phyloP scores from a whole-genome alignment of 2,329 filamentous ascomycete species.

The Colletotrichum sp. region DNA sequence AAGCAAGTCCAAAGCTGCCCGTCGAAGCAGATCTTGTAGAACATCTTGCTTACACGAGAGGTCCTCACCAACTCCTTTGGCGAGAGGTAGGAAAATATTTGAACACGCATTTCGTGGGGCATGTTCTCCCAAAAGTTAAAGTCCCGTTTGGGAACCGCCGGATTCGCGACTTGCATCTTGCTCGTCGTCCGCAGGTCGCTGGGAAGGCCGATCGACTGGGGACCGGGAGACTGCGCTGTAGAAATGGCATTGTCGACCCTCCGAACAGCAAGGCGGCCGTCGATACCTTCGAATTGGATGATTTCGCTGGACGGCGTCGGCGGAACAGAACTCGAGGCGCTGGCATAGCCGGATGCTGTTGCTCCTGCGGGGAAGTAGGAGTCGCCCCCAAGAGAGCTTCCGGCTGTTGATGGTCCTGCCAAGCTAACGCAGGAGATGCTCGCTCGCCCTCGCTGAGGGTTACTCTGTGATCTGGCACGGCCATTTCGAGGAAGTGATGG shows the following conservation, averaged over 20 bases:
- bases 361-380: constrained; percentile 26
- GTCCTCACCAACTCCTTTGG: constrained; percentile 82
- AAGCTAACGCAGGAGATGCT: constrained; percentile 62
- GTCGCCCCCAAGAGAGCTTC: constrained; percentile 32
- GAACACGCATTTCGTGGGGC: constrained; percentile 81
- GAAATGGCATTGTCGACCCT: constrained; percentile 57
- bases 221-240: constrained; percentile 35
- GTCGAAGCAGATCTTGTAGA: constrained; percentile 87
- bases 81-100: constrained; percentile 76
- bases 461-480: constrained; percentile 69
- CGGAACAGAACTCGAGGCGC: constrained; percentile 41
- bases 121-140: constrained; percentile 80
- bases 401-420: constrained; percentile 38
- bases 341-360: constrained; percentile 31
- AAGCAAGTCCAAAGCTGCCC: constrained; percentile 91
- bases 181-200: constrained; percentile 50
- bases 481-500: constrained; percentile 71
- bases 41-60: constrained; percentile 78
- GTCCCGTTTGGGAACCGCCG: constrained; percentile 16
- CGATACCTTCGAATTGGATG: constrained; percentile 45
- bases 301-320: constrained; percentile 45
- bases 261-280: constrained; percentile 55
- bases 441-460: constrained; percentile 64
- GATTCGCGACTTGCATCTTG: constrained; percentile 13
- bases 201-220: constrained; percentile 64